phyloP scores from a whole-genome alignment of 2,329 filamentous ascomycete species.

The Tolypocladium tundrense region DNA sequence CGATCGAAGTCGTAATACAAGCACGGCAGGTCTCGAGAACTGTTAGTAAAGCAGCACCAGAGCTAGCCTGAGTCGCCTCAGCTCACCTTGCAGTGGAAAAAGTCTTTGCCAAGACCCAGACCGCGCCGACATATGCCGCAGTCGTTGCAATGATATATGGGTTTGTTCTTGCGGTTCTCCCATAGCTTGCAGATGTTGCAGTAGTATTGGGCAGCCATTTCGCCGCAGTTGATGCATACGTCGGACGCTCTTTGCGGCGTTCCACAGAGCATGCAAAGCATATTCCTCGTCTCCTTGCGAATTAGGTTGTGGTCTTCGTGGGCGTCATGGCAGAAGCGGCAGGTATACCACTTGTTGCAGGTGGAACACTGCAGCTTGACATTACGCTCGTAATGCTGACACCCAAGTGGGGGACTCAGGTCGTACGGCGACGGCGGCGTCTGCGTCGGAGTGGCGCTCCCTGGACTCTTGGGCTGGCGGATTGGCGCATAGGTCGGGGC shows the following conservation, averaged over 20 bases:
- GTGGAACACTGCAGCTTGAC: constrained; percentile 91
- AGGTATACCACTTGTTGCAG: constrained; percentile 89
- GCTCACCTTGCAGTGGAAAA: constrained; percentile 90
- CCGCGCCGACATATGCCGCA: constrained; percentile 93
- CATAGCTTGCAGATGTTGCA: constrained; percentile 92
- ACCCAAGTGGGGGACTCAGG: constrained; percentile 53
- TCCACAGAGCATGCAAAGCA: constrained; percentile 94
- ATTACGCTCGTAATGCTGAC: constrained; percentile 87
- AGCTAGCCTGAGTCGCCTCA: neutral
- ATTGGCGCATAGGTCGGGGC: constrained; percentile 55
- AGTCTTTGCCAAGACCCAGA: constrained; percentile 87
- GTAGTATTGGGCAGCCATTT: constrained; percentile 77
- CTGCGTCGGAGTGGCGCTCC: constrained; percentile 27
- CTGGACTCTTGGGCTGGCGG: constrained; percentile 34
- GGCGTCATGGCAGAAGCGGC: constrained; percentile 86
- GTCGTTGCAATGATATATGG: constrained; percentile 92
- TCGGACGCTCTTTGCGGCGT: constrained; percentile 76
- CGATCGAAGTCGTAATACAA: constrained; percentile 83
- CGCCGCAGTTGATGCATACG: constrained; percentile 65
- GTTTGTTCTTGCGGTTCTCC: constrained; percentile 85
- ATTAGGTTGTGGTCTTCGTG: constrained; percentile 70
- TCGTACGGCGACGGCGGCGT: constrained; percentile 12
- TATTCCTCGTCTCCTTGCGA: constrained; percentile 77
- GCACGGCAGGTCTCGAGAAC: constrained; percentile 67
- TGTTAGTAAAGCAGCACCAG: constrained; percentile 5